Base-by-base conservation (phyloP, 768 basidiomycete species). In the Amanita brunnescens region DNA sequence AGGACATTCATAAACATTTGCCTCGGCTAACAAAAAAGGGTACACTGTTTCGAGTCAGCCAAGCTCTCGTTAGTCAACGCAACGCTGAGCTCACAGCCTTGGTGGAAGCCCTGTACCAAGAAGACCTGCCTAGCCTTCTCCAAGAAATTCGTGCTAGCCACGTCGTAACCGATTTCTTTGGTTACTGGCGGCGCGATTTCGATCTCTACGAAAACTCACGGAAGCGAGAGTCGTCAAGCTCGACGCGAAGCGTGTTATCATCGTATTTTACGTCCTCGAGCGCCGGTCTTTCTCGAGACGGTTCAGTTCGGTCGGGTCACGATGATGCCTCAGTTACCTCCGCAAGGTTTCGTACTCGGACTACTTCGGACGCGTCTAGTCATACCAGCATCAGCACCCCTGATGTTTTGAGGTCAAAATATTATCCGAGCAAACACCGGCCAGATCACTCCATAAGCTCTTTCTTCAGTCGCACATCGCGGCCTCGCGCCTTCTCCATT, bases 111-210 rank as follows among this genome's bases (percentile, higher is more conserved):
- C 67, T 90, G 13, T 83, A 83, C 51, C 63, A 67, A 33, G 75
- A 78, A 20, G 75, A 81, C 35, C 73, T 85, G 43, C 88, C 89
- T 13, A 71, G 74, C 0, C 71, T 91, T 40, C 64, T 91, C 45
- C 66, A 72, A 50, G 89, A 90, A 51, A 72, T 91, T 49, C 73
- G 85, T 34, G 68, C 69, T 14, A 76, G 75, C 23, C 71, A 69
- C 30, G 62, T 73, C 24, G 76, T 87, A 45, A 79, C 79, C 2
- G 83, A 90, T 61, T 91, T 91, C 65, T 91, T 91, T 59, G 84
- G 79, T 12, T 75, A 77, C 55, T 91, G 89, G 89, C 71, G 82
- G 54, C 68, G 81, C 34, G 89, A 91, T 62, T 64, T 77, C 53
- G 87, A 90, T 48, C 67, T 79, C 32, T 71, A 71, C 23, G 70